phyloP scores from a whole-genome alignment of 352 stramenopile species.

The Globisporangium solare region DNA sequence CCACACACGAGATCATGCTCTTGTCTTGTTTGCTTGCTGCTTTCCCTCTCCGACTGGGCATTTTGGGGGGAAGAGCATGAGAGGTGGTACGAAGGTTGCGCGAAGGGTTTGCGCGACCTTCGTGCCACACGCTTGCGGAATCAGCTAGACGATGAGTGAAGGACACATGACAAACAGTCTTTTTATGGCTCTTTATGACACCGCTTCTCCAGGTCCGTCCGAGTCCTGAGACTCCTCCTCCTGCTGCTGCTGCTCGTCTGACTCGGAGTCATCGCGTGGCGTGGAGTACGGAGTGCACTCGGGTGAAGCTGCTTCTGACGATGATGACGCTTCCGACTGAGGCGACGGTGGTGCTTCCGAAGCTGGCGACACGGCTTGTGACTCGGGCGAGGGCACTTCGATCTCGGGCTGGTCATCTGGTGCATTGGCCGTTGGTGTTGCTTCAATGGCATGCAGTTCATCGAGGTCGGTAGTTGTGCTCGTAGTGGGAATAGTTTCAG shows the following conservation, averaged over 20 bases:
- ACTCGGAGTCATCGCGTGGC: neutral
- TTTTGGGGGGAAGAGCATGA: neutral
- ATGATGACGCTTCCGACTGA: neutral
- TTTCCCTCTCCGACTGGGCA: slow-evolving; percentile 2
- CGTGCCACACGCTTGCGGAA: neutral
- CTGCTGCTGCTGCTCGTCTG: slow-evolving; percentile 2
- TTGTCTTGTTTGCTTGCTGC: neutral
- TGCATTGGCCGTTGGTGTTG: neutral
- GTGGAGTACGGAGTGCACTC: slow-evolving; percentile 9
- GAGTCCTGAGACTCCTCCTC: neutral
- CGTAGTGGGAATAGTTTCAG: no score
- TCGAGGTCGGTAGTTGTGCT: neutral
- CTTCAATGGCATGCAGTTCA: neutral
- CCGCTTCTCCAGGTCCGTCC: neutral
- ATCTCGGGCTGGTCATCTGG: no score
- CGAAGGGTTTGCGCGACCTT: neutral
- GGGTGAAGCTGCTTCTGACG: neutral
- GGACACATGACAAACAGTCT: no score
- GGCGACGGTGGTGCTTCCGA: neutral
- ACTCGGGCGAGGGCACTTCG: neutral
- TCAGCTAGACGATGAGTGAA: neutral
- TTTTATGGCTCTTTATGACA: neutral
- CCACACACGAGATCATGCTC: slow-evolving; percentile 77
- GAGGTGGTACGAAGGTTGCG: slow-evolving; percentile 6
- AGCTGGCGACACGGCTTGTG: neutral